These are phyloP conservation scores for Phytophthora syringae DNA, from an alignment of 352 stramenopile genomes.

Conservation along the genomic window DNA sequence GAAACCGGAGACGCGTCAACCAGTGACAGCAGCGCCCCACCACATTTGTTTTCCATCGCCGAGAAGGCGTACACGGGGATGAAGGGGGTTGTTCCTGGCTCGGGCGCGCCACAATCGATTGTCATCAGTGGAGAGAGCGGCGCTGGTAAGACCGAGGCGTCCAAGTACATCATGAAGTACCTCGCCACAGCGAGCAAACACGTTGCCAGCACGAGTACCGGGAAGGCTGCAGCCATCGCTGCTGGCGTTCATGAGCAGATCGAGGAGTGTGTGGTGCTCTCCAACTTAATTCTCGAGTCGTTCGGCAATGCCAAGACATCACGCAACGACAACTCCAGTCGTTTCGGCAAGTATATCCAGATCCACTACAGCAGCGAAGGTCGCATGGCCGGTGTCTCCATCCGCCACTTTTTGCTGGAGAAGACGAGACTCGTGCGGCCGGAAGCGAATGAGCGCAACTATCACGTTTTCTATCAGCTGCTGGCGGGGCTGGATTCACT, in stretches of 20 bases:
- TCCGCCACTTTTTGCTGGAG: conserved; percentile 82
- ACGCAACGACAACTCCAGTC: conserved; percentile 91
- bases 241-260: conserved; percentile 76
- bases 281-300: conserved; percentile 84
- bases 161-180: conserved; percentile 94
- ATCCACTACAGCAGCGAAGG: conserved; percentile 82
- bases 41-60: conserved; percentile 85
- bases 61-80: conserved; percentile 79
- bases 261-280: conserved; percentile 83
- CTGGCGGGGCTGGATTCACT: conserved; percentile 55
- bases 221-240: conserved; percentile 13
- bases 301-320: conserved; percentile 89
- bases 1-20: conserved; percentile 24
- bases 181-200: conserved; percentile 80
- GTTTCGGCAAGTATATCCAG: conserved; percentile 92
- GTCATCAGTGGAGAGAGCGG: conserved; percentile 94
- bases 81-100: conserved; percentile 62
- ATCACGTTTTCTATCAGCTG: conserved; percentile 87
- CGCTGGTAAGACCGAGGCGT: conserved; percentile 94
- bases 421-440: conserved; percentile 80
- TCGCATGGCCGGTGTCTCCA: conserved; percentile 77
- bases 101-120: conserved; percentile 89
- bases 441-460: conserved; percentile 79
- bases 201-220: conserved; percentile 19
- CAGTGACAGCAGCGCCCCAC: conserved; percentile 45